Conservation (phyloP, 73 alveolate species). For the Paramecium octaurelia region DNA sequence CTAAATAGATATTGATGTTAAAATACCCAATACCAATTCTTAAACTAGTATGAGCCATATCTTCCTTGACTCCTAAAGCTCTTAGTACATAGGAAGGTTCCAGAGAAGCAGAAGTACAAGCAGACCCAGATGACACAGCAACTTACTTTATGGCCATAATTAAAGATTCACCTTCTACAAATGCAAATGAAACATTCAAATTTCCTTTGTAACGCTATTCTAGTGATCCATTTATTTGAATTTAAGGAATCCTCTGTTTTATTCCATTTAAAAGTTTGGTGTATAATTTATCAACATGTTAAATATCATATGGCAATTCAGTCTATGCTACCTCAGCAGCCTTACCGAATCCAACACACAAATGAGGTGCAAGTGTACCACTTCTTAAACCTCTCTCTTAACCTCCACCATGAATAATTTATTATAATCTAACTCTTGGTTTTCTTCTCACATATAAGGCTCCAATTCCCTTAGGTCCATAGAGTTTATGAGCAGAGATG, state of each 20-base stretch:
- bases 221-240: conserved; percentile 74
- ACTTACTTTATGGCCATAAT: conserved; percentile 81
- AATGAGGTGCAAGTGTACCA: conserved; percentile 96
- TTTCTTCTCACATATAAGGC: conserved; percentile 93
- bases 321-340: conserved; percentile 84
- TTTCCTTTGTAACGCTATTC: conserved; percentile 75
- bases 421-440: conserved; percentile 94
- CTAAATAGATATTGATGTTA: background rate
- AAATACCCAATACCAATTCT: conserved; percentile 88
- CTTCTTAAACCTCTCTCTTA: conserved; percentile 97
- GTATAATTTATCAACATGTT: conserved; percentile 74
- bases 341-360: conserved; percentile 95
- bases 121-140: conserved; percentile 97
- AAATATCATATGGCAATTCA: conserved; percentile 87
- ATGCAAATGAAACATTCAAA: conserved; percentile 87
- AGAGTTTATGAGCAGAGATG: conserved; percentile 93
- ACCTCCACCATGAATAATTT: conserved; percentile 97
- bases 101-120: conserved; percentile 96
- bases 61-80: conserved; percentile 94
- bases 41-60: conserved; percentile 86
- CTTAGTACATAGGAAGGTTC: conserved; percentile 94
- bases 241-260: conserved; percentile 62
- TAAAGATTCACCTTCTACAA: conserved; percentile 96
- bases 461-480: conserved; percentile 98
- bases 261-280: conserved; percentile 61